Evolutionary conservation across 345 rosid species (phyloP).

Genomic region (Rhizophora apiculata): DNA sequence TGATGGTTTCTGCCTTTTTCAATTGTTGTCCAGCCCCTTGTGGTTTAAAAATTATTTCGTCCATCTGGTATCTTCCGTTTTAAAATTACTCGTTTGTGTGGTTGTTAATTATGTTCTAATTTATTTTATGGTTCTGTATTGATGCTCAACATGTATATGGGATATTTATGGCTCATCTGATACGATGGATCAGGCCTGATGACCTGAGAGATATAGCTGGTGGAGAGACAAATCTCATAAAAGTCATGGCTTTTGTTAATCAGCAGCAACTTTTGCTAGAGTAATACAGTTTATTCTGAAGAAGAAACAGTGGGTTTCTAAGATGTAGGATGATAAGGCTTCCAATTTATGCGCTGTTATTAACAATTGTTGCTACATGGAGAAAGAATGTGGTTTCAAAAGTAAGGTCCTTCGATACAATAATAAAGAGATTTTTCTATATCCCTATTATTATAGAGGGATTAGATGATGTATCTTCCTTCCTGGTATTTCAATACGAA

Average conservation of each 20-base stretch:
- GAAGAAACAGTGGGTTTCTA: neutral
- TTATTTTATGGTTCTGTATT: neutral
- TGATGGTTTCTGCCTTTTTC: constrained; percentile 12
- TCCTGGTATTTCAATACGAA: too few relatives aligned
- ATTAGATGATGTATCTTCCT: too few relatives aligned
- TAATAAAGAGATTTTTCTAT: too few relatives aligned
- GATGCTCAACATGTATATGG: neutral
- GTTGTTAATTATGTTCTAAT: neutral
- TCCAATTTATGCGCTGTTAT: neutral
- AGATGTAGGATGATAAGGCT: neutral
- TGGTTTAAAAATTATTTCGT: neutral
- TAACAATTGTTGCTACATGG: too few relatives aligned
- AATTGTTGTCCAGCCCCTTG: constrained; percentile 1
- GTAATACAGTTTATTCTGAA: constrained; percentile 5
- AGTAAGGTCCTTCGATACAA: neutral
- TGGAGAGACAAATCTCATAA: constrained; percentile 1
- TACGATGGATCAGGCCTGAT: constrained; percentile 14
- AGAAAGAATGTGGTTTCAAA: neutral
- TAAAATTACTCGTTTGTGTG: neutral
- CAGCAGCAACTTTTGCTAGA: neutral
- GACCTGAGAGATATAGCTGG: neutral
- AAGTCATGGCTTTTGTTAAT: neutral
- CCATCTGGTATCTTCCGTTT: constrained; percentile 1
- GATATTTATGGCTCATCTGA: constrained; percentile 7
- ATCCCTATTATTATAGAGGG: too few relatives aligned